Base-by-base conservation (phyloP, 306 rosid genomes). In the Dryas alaskensis region DNA sequence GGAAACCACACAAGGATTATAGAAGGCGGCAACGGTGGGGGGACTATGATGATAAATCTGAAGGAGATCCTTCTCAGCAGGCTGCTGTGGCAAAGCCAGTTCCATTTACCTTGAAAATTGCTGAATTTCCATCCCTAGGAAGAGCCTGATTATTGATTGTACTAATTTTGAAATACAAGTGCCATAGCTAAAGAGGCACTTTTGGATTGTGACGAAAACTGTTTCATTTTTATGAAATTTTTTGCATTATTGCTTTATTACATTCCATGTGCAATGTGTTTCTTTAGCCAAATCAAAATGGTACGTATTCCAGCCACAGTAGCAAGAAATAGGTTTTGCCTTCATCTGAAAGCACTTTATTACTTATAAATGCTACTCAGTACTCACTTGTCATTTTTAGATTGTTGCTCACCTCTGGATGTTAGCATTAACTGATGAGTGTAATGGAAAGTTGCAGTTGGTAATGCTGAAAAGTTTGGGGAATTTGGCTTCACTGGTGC, bases 401-500 rank as follows among this genome's bases (percentile, higher is more conserved):
- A 31, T 31, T 31, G 37, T 31, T 31, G 37, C 37, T 31, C 37
- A 1, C 37, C 37, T 31, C 37, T 31, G 37, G 37, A 31, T 31
- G 37, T 31, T 1, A 1, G 37, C 37, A 31, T 31, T 31, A 22
- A 22, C 22, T 22, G 22, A 0, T 0, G 22, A 22, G 22, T 22
- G 22, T 22, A 22, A 22, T 22, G 22, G 22, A 22, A 22, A 22
- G 22, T 22, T 22, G 22, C 22, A 22, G 22, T 22, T 22, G 22
- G 22, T 22, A 22, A 73, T 72, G 90, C 97, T 10, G 92, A 89
- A 60, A 85, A 85, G 60, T 89, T 86, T 42, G 89, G 80, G 69
- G 96, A 89, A 67, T 86, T 92, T 58, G 92, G 97, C 72, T 92
- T 92, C 83, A 85, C 90, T 27, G 92, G 93, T 42, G 84, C 96